Evolutionary conservation across 2,329 filamentous ascomycete species (phyloP).

Genomic region (Aspergillus tamarii): DNA sequence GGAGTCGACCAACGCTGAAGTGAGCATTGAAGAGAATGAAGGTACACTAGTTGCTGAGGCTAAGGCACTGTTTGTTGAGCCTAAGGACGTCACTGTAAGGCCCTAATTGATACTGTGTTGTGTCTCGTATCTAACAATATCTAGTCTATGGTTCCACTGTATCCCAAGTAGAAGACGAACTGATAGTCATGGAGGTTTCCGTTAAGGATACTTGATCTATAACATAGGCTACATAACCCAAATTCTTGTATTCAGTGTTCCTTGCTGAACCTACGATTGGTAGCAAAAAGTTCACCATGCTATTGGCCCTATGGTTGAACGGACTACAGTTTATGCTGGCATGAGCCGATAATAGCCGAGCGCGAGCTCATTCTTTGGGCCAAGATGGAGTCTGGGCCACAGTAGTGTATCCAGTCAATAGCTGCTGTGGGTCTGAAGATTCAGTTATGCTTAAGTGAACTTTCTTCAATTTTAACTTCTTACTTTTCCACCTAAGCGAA

Average conservation of each 20-base stretch:
- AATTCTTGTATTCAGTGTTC: neutral
- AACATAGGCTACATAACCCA: neutral
- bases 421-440: neutral
- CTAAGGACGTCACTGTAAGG: neutral
- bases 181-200: neutral
- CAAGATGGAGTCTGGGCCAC: neutral
- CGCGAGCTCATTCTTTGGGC: neutral
- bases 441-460: neutral
- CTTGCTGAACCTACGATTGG: neutral
- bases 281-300: neutral
- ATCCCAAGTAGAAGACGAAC: neutral
- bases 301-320: too few relatives aligned
- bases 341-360: neutral
- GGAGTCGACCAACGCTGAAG: too few relatives aligned
- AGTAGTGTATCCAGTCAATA: neutral
- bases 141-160: neutral
- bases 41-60: too few relatives aligned
- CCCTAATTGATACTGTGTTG: neutral
- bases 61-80: neutral
- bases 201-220: neutral
- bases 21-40: too few relatives aligned
- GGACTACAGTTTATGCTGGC: too few relatives aligned
- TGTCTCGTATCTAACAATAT: neutral
- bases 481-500: neutral
- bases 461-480: neutral